phyloP scores from a whole-genome alignment of 73 alveolate genomes.

The Paramecium sexaurelia region DNA sequence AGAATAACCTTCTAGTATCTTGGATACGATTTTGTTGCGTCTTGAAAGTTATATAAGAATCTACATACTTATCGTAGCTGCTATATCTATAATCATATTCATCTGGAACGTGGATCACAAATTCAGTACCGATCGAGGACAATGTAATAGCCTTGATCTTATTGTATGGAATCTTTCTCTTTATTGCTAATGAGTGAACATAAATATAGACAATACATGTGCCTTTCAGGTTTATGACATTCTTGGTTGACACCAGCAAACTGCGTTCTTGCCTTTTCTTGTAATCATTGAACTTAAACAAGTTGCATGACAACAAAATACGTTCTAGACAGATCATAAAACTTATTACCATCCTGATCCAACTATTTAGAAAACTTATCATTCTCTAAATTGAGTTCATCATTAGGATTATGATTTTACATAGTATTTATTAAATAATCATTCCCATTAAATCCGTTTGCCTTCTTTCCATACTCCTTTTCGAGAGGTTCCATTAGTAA shows the following conservation, averaged over 20 bases:
- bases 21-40: neutral
- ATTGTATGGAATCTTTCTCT: constrained; percentile 58
- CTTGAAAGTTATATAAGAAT: neutral
- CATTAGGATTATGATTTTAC: constrained; percentile 53
- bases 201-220: constrained; percentile 38
- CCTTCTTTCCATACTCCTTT: constrained; percentile 65
- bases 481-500: constrained; percentile 31
- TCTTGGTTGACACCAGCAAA: constrained; percentile 55
- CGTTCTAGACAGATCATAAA: constrained; percentile 23
- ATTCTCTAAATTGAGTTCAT: constrained; percentile 62
- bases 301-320: constrained; percentile 63
- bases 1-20: neutral
- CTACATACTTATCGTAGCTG: constrained; percentile 68
- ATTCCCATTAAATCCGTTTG: constrained; percentile 45
- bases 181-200: constrained; percentile 6
- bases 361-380: constrained; percentile 58
- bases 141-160: constrained; percentile 62
- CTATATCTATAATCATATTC: constrained; percentile 85
- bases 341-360: constrained; percentile 60
- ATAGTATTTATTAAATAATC: constrained; percentile 28
- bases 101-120: constrained; percentile 81
- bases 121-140: constrained; percentile 71
- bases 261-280: constrained; percentile 68
- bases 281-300: constrained; percentile 67
- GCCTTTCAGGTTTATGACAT: constrained; percentile 65